phyloP scores from a whole-genome alignment of 495 filamentous ascomycete genomes.

The Patellaria atrata region DNA sequence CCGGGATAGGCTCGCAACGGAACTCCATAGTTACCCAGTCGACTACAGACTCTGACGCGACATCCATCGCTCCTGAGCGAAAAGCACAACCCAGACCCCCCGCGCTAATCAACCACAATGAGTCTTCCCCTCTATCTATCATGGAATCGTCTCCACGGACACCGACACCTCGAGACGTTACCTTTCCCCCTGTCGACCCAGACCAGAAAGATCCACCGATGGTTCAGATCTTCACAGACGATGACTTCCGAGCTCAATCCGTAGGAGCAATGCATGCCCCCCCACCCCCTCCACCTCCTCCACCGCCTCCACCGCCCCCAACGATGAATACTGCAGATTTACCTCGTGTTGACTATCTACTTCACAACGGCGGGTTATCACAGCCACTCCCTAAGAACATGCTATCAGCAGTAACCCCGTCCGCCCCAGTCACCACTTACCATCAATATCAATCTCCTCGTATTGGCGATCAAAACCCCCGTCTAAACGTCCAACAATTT shows the following conservation, averaged over 20 bases:
- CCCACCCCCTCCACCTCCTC: slow-evolving; percentile 38
- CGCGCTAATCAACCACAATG: slow-evolving; percentile 24
- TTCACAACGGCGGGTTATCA: slow-evolving; percentile 69
- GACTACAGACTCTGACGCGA: slow-evolving; percentile 46
- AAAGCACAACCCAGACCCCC: slow-evolving; percentile 30
- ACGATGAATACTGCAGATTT: slow-evolving; percentile 49
- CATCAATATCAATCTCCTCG: slow-evolving; percentile 33
- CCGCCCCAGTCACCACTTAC: slow-evolving; percentile 22
- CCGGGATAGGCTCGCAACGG: slow-evolving; percentile 3
- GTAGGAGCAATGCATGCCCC: slow-evolving; percentile 6
- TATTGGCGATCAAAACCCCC: slow-evolving; percentile 11
- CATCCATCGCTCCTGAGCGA: slow-evolving; percentile 50
- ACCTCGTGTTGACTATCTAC: slow-evolving; percentile 76
- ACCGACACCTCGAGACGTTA: slow-evolving; percentile 35
- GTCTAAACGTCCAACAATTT: slow-evolving; percentile 48
- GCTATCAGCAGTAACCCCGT: slow-evolving; percentile 33
- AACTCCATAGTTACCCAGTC: slow-evolving; percentile 30
- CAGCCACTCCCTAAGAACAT: slow-evolving; percentile 51
- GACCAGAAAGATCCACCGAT: slow-evolving; percentile 14
- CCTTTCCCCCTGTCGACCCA: slow-evolving; percentile 28
- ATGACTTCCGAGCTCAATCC: slow-evolving; percentile 10
- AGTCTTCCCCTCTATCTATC: slow-evolving; percentile 23
- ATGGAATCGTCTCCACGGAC: slow-evolving; percentile 43
- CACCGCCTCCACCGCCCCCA: slow-evolving; percentile 77
- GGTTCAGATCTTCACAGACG: slow-evolving; percentile 22